Base-by-base conservation (phyloP, 2,329 filamentous ascomycete genomes). In the Pyrenophora seminiperda region DNA sequence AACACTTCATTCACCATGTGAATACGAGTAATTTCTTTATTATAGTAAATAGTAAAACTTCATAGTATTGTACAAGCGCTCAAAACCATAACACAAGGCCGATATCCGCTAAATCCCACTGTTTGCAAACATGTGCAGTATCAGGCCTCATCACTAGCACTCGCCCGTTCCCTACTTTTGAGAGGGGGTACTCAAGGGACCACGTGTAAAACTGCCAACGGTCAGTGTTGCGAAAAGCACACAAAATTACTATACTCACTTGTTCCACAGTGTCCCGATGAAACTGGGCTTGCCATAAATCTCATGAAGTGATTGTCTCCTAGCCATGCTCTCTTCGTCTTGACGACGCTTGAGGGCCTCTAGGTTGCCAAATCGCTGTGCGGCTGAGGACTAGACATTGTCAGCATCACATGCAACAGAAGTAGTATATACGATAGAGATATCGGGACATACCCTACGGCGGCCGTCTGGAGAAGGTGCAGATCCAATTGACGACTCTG, bases 191-290 rank as follows among this genome's bases (percentile, higher is more conserved):
- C 14, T 30, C 15, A 54, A n/a, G 41, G 65, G 57, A 11, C 70
- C 69, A 27, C 69, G 69, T 20, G 70, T 73, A 41, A 63, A 72
- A 43, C 69, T 72, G n/a, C 4, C 19, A 3, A 10, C 1, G 10
- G 30, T 71, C n/a, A 66, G 55, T 14, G 13, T 15, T 6, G 11
- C 1, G 10, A 15, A 18, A 17, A 15, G 4, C 9, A 33, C 3
- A 10, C 4, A 14, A 5, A 5, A 1, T 10, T 13, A 6, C 9
- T 3, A 11, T 4, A 9, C 20, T 39, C 55, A 70, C 70, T 65
- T 72, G 43, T 72, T 71, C 71, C 71, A 73, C 61, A 66, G 57
- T 0, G 53, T 57, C 11, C 69, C 71, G 7, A 73, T 22, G 5
- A 72, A 46, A 3, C 70, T 68, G 6, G 65, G 53, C 52, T 70